Percentiles rank a stretch among this genome's conserved stretches.
These are phyloP conservation scores for Endocladia muricata DNA, from an alignment of 31 red algal species.

Conservation along the genomic window DNA sequence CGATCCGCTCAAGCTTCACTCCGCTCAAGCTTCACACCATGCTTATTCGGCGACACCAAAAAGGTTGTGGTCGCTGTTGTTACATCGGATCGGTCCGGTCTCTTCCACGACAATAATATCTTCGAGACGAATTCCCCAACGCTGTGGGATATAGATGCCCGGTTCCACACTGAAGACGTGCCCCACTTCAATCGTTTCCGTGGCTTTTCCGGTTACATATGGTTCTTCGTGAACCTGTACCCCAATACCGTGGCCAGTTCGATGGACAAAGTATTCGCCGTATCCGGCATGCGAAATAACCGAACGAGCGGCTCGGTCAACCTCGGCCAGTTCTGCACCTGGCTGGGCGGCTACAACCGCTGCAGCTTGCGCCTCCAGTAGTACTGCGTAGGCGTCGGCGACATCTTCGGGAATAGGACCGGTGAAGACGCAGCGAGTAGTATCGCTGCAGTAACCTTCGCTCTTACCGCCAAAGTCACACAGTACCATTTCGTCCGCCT, in stretches of 20 bases:
- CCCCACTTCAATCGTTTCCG: no score
- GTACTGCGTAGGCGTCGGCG: neutral
- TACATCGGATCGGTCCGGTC: no score
- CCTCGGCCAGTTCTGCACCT: neutral
- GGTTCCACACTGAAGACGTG: no score
- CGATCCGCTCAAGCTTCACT: no score
- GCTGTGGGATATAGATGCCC: no score
- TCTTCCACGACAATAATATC: no score
- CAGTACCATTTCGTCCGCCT: neutral
- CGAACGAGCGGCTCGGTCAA: neutral
- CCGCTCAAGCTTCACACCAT: no score
- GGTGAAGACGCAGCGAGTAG: neutral
- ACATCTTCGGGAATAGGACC: neutral
- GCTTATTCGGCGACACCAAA: no score
- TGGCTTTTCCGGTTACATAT: no score
- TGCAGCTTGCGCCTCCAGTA: neutral
- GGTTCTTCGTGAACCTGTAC: neutral
- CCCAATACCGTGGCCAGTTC: conserved; percentile 5
- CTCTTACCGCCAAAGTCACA: neutral
- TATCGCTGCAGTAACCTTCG: conserved; percentile 9
- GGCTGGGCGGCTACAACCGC: neutral
- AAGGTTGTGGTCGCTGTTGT: no score
- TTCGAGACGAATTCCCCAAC: no score
- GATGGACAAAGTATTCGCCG: conserved; percentile 12
- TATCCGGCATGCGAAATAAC: neutral